These are phyloP conservation scores for Grosmannia clavigera DNA, from an alignment of 2,329 filamentous ascomycete species.

Conservation along the genomic window DNA sequence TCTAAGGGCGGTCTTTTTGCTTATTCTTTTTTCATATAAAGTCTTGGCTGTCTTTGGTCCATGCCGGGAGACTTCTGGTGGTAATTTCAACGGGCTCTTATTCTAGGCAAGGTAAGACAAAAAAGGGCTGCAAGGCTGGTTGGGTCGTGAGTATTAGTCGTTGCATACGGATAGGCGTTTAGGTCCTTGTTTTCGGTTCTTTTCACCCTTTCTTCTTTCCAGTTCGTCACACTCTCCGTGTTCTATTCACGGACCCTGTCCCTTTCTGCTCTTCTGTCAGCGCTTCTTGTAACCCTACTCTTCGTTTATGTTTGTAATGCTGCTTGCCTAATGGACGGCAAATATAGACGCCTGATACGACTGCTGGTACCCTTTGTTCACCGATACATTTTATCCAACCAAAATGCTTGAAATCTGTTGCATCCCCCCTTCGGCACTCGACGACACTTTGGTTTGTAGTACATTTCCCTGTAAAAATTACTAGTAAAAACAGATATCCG, in stretches of 20 bases:
- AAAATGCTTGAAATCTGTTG: too few relatives aligned
- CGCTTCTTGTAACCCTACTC: not conserved
- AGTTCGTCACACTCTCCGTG: too few relatives aligned
- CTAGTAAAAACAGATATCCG: not conserved
- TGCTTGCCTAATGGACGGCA: not conserved
- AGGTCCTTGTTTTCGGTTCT: not conserved
- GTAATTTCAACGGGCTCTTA: not conserved
- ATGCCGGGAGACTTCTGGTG: not conserved
- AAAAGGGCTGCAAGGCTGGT: not conserved
- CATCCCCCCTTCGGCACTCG: too few relatives aligned
- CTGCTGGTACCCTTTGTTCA: not conserved
- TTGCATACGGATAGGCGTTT: not conserved
- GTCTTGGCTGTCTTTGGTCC: not conserved
- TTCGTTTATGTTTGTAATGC: not conserved
- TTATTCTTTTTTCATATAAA: too few relatives aligned
- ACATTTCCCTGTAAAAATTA: not conserved
- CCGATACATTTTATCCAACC: too few relatives aligned
- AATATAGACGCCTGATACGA: conserved; percentile 1
- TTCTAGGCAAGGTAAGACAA: not conserved
- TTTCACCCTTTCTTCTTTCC: not conserved
- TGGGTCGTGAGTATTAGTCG: not conserved
- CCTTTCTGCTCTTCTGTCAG: too few relatives aligned
- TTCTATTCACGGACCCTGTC: not conserved
- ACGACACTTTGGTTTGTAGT: not conserved
- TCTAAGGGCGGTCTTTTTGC: not conserved